Percentiles rank a stretch among this genome's conserved stretches.
These are phyloP conservation scores for Aspergillus sp. DNA, from an alignment of 2,329 filamentous ascomycete species.

Conservation along the genomic window DNA sequence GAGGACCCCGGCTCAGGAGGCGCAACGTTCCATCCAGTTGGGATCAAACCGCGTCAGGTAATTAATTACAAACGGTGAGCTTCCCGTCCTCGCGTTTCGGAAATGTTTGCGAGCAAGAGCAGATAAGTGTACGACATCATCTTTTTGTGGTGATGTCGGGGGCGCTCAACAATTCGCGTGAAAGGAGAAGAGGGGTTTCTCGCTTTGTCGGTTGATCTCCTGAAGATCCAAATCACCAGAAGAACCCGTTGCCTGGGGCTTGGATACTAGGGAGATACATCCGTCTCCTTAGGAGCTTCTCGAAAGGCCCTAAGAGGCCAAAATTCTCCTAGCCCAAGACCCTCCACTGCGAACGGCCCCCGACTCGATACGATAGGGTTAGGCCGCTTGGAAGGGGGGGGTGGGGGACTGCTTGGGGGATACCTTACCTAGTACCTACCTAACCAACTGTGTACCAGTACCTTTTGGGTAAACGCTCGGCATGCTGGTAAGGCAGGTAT, in stretches of 20 bases:
- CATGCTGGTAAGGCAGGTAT: not conserved
- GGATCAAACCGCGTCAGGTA: conserved; percentile 11
- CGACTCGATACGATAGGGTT: conserved; percentile 1
- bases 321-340: conserved; percentile 2
- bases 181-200: not conserved
- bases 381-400: not conserved
- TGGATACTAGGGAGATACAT: not conserved
- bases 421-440: too few relatives aligned
- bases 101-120: not conserved
- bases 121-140: not conserved
- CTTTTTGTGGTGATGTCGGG: too few relatives aligned
- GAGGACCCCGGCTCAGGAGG: conserved; percentile 19
- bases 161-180: too few relatives aligned
- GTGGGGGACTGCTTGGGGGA: too few relatives aligned
- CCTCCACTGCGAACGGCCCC: not conserved
- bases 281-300: too few relatives aligned
- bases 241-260: not conserved
- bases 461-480: not conserved
- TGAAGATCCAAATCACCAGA: conserved; percentile 22
- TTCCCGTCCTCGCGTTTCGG: not conserved
- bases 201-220: conserved; percentile 15
- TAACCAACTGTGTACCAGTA: not conserved
- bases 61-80: conserved; percentile 5
- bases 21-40: conserved; percentile 28
- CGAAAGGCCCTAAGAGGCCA: not conserved